Percentiles rank a stretch among this genome's conserved stretches.
phyloP scores from a whole-genome alignment of 345 rosid genomes.

The Nephelium lappaceum region DNA sequence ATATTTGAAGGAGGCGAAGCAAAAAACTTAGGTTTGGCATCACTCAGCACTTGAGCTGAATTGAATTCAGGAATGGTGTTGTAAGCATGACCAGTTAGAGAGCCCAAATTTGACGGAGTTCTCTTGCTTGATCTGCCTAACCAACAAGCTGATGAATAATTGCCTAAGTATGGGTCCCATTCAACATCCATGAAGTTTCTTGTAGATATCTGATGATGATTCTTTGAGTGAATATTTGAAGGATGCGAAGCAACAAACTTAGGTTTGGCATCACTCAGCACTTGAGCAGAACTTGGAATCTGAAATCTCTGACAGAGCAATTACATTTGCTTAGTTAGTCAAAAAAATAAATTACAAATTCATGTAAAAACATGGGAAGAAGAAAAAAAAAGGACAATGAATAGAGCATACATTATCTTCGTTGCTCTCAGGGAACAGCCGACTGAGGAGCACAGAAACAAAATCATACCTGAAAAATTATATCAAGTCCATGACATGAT shows the following conservation, averaged over 20 bases:
- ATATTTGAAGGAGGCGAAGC: conserved; percentile 34
- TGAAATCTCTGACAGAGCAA: conserved; percentile 40
- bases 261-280: conserved; percentile 27
- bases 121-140: conserved; percentile 31
- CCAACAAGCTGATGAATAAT: conserved; percentile 34
- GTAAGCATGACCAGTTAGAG: conserved; percentile 31
- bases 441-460: conserved; percentile 55
- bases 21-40: conserved; percentile 29
- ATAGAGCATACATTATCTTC: conserved; percentile 51
- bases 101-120: conserved; percentile 30
- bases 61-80: conserved; percentile 29
- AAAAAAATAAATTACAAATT: conserved; percentile 16
- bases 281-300: conserved; percentile 24
- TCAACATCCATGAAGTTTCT: conserved; percentile 40
- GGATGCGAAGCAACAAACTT: conserved; percentile 27
- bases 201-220: conserved; percentile 28
- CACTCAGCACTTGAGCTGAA: conserved; percentile 26
- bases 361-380: neutral
- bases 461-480: conserved; percentile 54
- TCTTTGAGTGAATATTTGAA: conserved; percentile 31
- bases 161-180: conserved; percentile 28
- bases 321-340: conserved; percentile 15
- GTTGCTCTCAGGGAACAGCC: conserved; percentile 43
- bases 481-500: conserved; percentile 31
- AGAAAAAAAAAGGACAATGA: neutral